Evolutionary conservation across 768 basidiomycete genomes (phyloP).

Genomic region (Boletus sensibilis): DNA sequence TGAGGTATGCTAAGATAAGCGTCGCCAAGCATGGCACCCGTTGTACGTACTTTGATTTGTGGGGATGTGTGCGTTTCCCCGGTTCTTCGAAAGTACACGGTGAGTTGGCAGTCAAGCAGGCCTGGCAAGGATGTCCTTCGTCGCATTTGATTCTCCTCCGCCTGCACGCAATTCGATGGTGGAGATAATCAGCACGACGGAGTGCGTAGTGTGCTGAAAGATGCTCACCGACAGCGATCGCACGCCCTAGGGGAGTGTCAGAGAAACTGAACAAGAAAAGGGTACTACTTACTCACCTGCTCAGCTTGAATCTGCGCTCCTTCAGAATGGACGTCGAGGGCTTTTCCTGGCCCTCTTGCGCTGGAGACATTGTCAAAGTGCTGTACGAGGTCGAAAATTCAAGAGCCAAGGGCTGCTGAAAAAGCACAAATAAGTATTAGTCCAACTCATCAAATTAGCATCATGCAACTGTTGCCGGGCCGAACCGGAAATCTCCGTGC

Average conservation of each 20-base stretch:
- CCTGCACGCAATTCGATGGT: slow-evolving; percentile 35
- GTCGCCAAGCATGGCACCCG: slow-evolving; percentile 2
- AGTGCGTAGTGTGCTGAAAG: not conserved
- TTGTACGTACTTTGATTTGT: slow-evolving; percentile 79
- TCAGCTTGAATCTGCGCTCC: slow-evolving; percentile 84
- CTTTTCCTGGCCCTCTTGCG: slow-evolving; percentile 43
- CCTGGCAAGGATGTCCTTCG: slow-evolving; percentile 86
- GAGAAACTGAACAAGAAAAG: not conserved
- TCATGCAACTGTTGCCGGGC: slow-evolving; percentile 20
- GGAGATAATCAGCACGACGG: not conserved
- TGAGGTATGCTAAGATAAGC: slow-evolving; percentile 26
- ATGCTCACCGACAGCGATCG: slow-evolving; percentile 83
- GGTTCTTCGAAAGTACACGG: slow-evolving; percentile 87
- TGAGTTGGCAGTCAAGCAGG: slow-evolving; percentile 79
- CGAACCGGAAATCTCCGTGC: slow-evolving; percentile 28
- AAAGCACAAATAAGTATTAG: slow-evolving; percentile 29
- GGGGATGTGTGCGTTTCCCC: slow-evolving; percentile 80
- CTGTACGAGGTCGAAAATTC: slow-evolving; percentile 11
- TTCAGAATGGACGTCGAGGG: slow-evolving; percentile 55
- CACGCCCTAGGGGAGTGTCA: slow-evolving; percentile 59
- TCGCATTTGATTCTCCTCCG: slow-evolving; percentile 86
- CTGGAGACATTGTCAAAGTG: slow-evolving; percentile 27
- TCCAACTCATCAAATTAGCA: slow-evolving; percentile 11
- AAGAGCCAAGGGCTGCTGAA: not conserved
- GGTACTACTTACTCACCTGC: slow-evolving; percentile 52